Conservation (phyloP, 345 rosid genomes). For the Jatropha curcas region DNA sequence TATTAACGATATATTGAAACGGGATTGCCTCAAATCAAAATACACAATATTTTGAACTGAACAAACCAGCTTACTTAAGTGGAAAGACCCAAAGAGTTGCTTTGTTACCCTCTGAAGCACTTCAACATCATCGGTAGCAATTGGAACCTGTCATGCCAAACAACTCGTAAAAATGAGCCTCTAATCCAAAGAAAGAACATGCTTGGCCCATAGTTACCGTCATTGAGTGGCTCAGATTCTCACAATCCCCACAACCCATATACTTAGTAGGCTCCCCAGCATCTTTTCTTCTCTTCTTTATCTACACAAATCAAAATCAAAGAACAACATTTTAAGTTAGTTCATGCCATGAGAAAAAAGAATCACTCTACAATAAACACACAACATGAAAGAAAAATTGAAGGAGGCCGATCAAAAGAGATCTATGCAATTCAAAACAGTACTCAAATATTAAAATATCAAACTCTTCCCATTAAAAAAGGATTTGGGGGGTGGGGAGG, state of each 20-base stretch:
- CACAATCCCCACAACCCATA: constrained; percentile 92
- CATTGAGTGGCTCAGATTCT: constrained; percentile 77
- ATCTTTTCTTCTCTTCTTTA: constrained; percentile 77
- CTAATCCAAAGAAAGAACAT: not conserved
- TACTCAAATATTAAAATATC: not conserved
- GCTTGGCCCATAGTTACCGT: constrained; percentile 47
- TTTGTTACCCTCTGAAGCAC: constrained; percentile 76
- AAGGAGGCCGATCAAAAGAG: constrained; percentile 12
- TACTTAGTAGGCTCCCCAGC: constrained; percentile 83
- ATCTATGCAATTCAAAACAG: not conserved
- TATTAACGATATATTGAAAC: not conserved
- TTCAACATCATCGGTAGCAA: constrained; percentile 74
- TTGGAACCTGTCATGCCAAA: constrained; percentile 55
- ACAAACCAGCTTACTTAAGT: constrained; percentile 49
- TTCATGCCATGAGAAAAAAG: constrained; percentile 1
- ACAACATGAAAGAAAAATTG: constrained; percentile 6
- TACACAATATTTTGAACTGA: not conserved
- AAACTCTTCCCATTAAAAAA: not conserved
- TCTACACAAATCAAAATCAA: constrained; percentile 40
- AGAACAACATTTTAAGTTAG: constrained; percentile 11
- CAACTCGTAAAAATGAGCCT: not conserved
- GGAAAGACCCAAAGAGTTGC: constrained; percentile 76
- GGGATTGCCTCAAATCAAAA: not conserved
- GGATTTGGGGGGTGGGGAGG: not conserved
- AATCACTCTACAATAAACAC: not conserved